Base-by-base conservation (phyloP, 2,329 filamentous ascomycete genomes). In the Tolypocladium amazonense region DNA sequence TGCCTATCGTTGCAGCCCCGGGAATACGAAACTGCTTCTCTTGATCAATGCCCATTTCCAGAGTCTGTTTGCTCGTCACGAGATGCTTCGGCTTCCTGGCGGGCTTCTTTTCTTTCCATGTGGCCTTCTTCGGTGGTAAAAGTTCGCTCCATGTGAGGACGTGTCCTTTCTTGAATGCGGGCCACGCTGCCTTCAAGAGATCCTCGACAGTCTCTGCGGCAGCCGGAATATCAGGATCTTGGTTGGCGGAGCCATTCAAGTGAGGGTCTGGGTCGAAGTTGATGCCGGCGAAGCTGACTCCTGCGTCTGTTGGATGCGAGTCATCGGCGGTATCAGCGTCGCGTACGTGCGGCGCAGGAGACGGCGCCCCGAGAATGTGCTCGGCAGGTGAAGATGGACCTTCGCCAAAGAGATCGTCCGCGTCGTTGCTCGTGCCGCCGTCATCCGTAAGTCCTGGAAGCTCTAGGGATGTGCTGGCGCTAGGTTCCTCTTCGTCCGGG, bases 1-100 rank as follows among this genome's bases (percentile, higher is more conserved):
- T 82, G 53, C 85, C 82, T 14, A 73, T 68, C 4, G 78, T 76
- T 1, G 81, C 79, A 33, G 85, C 81, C 0, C 86, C 86, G 0
- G 85, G 81, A n/a, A 93, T 84, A 59, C 87, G 86, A 71, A 97
- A 99, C 33, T 83, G 80, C 66, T 92, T 91, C 72, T 96, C 90
- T 65, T 96, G 89, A 67, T 97, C 94, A 55, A 84, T 81, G 3
- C 90, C 88, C 39, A 97, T 78, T 62, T 99, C 94, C 18, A 99
- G 80, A 62, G 86, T 92, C 60, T 96, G 81, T 73, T 99, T 99
- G 25, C 88, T 92, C 0, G 92, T 91, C 6, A 92, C 82, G 4
- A 97, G 80, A 20, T 90, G 81, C 73, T 92, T 94, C 0, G 92
- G 90, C 47, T 86, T 87, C 73, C 92, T 96, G 1, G 80, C 65